Evolutionary conservation across 2,329 filamentous ascomycete species (phyloP).

Genomic region (Dichotomopilus funicola): DNA sequence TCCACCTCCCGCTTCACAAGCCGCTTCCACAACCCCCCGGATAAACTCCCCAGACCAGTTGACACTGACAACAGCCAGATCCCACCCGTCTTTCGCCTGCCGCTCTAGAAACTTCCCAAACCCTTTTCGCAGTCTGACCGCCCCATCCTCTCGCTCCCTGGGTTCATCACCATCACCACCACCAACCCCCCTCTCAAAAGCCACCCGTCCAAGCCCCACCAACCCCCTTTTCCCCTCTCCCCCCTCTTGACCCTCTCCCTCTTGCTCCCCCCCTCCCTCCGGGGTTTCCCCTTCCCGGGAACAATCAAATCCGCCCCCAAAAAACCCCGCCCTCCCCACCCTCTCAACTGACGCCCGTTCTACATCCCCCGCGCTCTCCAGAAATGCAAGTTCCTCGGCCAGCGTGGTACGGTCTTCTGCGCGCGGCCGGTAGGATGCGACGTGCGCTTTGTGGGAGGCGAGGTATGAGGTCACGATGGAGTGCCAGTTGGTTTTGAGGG

Average conservation of each 20-base stretch:
- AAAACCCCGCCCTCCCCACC: conserved; percentile 39
- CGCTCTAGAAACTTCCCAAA: conserved; percentile 31
- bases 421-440: conserved; percentile 28
- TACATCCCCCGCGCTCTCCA: conserved; percentile 37
- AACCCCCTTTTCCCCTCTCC: conserved; percentile 19
- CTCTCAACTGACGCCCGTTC: conserved; percentile 42
- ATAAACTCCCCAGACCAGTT: conserved; percentile 23
- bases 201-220: conserved; percentile 5
- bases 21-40: conserved; percentile 15
- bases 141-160: conserved; percentile 21
- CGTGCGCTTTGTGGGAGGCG: conserved; percentile 30
- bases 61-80: conserved; percentile 21
- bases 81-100: neutral
- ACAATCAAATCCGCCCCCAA: conserved; percentile 35
- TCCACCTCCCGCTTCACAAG: neutral
- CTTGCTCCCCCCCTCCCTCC: conserved; percentile 26
- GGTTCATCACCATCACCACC: conserved; percentile 25
- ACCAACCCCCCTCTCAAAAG: neutral
- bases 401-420: conserved; percentile 32
- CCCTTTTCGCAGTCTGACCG: conserved; percentile 26
- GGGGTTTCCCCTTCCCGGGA: conserved; percentile 32
- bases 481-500: conserved; percentile 18
- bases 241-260: conserved; percentile 31
- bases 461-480: conserved; percentile 41
- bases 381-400: conserved; percentile 37